These are phyloP conservation scores for Cenococcum geophilum DNA, from an alignment of 495 filamentous ascomycete species.

Conservation along the genomic window DNA sequence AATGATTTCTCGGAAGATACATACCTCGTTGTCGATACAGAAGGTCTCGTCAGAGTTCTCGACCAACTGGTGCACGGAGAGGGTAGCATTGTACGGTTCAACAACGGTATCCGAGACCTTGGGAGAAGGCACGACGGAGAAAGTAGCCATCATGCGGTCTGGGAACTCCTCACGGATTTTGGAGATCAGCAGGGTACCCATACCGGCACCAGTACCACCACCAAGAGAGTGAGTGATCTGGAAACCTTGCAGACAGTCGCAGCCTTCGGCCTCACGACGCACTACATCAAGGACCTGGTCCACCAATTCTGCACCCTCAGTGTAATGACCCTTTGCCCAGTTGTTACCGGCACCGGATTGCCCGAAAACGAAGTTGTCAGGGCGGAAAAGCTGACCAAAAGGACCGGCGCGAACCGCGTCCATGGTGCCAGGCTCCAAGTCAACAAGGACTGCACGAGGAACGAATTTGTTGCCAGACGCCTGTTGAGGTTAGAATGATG, in stretches of 20 bases:
- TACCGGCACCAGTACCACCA: constrained; percentile 99
- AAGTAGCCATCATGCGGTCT: constrained; percentile 99
- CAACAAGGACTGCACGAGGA: constrained; percentile 97
- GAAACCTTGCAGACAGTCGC: constrained; percentile 99
- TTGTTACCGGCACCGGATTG: constrained; percentile 99
- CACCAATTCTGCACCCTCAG: constrained; percentile 97
- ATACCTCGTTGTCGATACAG: constrained; percentile 99
- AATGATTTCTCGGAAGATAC: constrained; percentile 14
- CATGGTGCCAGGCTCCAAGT: constrained; percentile 98
- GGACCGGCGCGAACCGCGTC: constrained; percentile 98
- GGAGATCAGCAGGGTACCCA: constrained; percentile 99
- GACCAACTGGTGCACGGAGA: constrained; percentile 98
- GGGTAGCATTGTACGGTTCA: constrained; percentile 99
- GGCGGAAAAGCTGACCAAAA: constrained; percentile 99
- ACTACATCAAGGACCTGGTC: constrained; percentile 98
- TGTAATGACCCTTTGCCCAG: constrained; percentile 99
- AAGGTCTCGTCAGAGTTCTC: constrained; percentile 99
- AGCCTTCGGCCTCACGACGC: constrained; percentile 96
- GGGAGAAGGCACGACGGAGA: constrained; percentile 98
- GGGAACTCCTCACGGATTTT: constrained; percentile 99
- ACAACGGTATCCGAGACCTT: constrained; percentile 99
- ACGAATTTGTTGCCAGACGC: constrained; percentile 97
- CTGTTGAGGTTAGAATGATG: constrained; percentile 44
- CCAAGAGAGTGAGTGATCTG: constrained; percentile 99
- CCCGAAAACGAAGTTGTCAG: constrained; percentile 99